A percentile compares a stretch with the other conserved stretches of the same genome.
Conservation (phyloP, 345 rosid species). For the Stellera chamaejasme region DNA sequence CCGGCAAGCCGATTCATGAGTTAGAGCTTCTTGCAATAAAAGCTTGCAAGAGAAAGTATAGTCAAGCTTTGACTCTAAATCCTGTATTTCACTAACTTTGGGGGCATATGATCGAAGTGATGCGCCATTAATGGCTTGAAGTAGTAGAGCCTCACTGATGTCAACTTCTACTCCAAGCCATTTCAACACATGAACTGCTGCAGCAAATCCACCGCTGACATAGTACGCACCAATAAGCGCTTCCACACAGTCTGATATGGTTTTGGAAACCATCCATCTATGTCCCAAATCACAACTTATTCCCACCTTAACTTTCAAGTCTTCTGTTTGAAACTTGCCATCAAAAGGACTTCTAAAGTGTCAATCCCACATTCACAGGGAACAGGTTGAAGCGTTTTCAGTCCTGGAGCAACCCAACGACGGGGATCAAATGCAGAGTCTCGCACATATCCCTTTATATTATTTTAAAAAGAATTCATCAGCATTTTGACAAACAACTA, state of each 20-base stretch:
- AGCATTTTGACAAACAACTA: too few species aligned
- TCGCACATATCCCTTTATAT: slow-evolving; percentile 57
- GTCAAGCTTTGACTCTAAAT: slow-evolving; percentile 55
- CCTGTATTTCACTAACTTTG: slow-evolving; percentile 32
- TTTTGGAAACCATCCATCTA: slow-evolving; percentile 80
- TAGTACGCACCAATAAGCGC: slow-evolving; percentile 79
- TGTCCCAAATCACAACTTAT: slow-evolving; percentile 74
- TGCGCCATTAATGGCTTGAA: slow-evolving; percentile 39
- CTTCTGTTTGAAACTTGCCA: slow-evolving; percentile 40
- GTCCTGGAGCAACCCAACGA: slow-evolving; percentile 94
- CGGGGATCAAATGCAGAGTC: slow-evolving; percentile 80
- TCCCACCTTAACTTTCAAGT: slow-evolving; percentile 40
- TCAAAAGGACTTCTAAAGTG: slow-evolving; percentile 61
- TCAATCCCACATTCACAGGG: slow-evolving; percentile 66
- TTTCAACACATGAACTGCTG: slow-evolving; percentile 60
- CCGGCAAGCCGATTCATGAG: slow-evolving; percentile 53
- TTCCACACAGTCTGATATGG: slow-evolving; percentile 83
- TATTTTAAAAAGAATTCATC: neutral
- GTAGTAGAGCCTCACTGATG: slow-evolving; percentile 33
- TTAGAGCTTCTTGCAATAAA: slow-evolving; percentile 74
- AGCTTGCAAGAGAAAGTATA: slow-evolving; percentile 53
- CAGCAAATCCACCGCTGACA: slow-evolving; percentile 53
- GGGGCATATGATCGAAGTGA: slow-evolving; percentile 39
- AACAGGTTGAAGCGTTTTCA: slow-evolving; percentile 32
- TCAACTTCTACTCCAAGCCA: slow-evolving; percentile 66